A percentile compares a stretch with the other conserved stretches of the same genome.
Evolutionary conservation across 768 basidiomycete genomes (phyloP).

Genomic region (Psilocybe azurescens): DNA sequence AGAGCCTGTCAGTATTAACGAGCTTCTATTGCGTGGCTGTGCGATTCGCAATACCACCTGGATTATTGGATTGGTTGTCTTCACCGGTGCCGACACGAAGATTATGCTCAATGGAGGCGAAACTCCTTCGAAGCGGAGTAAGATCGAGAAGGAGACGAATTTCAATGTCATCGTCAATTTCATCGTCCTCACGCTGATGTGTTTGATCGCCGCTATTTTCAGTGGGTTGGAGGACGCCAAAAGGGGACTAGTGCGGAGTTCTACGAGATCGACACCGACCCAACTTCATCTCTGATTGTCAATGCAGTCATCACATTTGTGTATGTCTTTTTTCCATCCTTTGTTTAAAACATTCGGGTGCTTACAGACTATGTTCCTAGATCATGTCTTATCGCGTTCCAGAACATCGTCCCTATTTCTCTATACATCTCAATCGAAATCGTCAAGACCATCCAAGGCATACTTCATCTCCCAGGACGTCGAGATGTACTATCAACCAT

Average conservation of each 20-base stretch:
- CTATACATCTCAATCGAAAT: slow-evolving; percentile 98
- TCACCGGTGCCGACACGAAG: slow-evolving; percentile 92
- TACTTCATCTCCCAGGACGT: slow-evolving; percentile 96
- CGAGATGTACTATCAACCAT: slow-evolving; percentile 93
- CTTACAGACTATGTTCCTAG: slow-evolving; percentile 41
- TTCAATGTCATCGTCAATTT: slow-evolving; percentile 98
- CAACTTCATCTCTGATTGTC: slow-evolving; percentile 62
- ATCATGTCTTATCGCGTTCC: slow-evolving; percentile 93
- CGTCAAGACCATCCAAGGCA: slow-evolving; percentile 97
- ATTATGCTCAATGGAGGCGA: slow-evolving; percentile 92
- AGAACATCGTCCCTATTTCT: slow-evolving; percentile 96
- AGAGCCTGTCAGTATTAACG: slow-evolving; percentile 87
- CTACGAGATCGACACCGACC: slow-evolving; percentile 72
- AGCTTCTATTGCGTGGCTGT: slow-evolving; percentile 91
- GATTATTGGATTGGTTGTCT: slow-evolving; percentile 93
- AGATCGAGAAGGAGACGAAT: slow-evolving; percentile 98
- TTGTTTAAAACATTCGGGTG: not conserved
- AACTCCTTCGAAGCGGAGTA: slow-evolving; percentile 95
- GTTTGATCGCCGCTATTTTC: slow-evolving; percentile 73
- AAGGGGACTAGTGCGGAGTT: slow-evolving; percentile 68
- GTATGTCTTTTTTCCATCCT: slow-evolving; percentile 52
- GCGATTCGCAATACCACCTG: slow-evolving; percentile 88
- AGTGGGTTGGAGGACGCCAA: slow-evolving; percentile 73
- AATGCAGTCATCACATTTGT: slow-evolving; percentile 90
- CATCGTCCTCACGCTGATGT: slow-evolving; percentile 75